phyloP scores from a whole-genome alignment of 75 land plant genomes.

The Pinus tabuliformis region DNA sequence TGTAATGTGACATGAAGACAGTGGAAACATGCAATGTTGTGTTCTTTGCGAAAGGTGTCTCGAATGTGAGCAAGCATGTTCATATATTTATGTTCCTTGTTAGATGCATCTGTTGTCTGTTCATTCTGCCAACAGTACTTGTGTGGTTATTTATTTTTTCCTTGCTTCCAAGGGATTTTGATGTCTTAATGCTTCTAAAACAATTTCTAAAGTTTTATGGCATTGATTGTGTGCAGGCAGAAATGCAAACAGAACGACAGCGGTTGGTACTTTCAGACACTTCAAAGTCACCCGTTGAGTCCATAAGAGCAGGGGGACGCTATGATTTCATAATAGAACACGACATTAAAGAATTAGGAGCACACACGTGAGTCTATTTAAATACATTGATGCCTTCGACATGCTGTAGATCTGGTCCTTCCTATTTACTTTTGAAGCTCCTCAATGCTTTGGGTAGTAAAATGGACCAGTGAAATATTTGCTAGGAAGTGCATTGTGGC shows the following conservation, averaged over 20 bases:
- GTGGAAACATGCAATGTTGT: too few species aligned
- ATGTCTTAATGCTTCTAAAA: background rate
- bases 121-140: too few species aligned
- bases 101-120: too few species aligned
- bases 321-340: constrained; percentile 99
- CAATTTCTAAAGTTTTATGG: background rate
- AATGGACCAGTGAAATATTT: background rate
- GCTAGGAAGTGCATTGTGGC: background rate
- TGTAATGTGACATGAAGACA: too few species aligned
- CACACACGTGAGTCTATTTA: constrained; percentile 71
- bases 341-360: constrained; percentile 96
- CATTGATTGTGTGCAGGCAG: constrained; percentile 65
- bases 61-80: too few species aligned
- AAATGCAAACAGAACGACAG: constrained; percentile 95
- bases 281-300: constrained; percentile 85
- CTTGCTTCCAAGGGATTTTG: background rate
- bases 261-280: constrained; percentile 77
- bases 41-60: too few species aligned
- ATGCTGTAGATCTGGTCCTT: background rate
- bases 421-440: background rate
- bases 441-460: background rate
- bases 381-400: background rate
- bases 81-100: too few species aligned
- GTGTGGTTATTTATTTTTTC: too few species aligned
- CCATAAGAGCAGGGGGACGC: constrained; percentile 87